Base-by-base conservation (phyloP, 495 filamentous ascomycete genomes). In the Rostrohypoxylon terebratum region DNA sequence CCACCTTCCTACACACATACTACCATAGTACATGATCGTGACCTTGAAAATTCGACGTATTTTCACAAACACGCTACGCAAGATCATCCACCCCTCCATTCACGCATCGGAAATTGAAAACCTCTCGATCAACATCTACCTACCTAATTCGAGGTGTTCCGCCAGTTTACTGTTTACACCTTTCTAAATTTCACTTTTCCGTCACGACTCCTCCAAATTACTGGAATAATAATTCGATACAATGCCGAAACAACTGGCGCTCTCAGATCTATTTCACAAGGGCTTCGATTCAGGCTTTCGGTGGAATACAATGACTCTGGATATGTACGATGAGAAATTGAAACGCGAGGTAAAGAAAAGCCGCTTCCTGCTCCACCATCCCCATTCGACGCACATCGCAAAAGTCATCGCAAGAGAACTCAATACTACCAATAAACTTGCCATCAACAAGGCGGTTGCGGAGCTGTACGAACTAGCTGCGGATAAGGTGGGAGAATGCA, bases 381-480 rank as follows among this genome's bases (percentile, higher is more conserved):
- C 62, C 1, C 47, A 68, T 18, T 65, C 66, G 0, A 66, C 61
- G 21, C 74, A 70, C n/a, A 7, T 68, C 13, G 21, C 70, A 1
- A 71, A 73, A 10, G 25, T 61, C 0, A n/a, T 73, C 1, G 9
- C 33, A 4, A 65, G 54, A 1, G 42, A 50, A 10, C 23, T 66
- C 3, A 45, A 65, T 9, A 60, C 55, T 0, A 33, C 59, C 28
- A 51, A 16, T 0, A 31, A 16, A 33, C 6, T 31, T 3, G 8
- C 60, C 1, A 38, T 70, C 2, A 40, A 47, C 55, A 25, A 68
- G 0, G 63, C 66, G 0, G 18, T 76, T 1, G 14, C 59, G 4
- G 18, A 74, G n/a, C 28, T 74, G 4, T 74, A 74, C 47, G 13
- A 74, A 1, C 59, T 62, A 11, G 74, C 67, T 0, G 14, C 55